phyloP scores from a whole-genome alignment of 176 grass and related monocot genomes.

The Lolium multiflorum region DNA sequence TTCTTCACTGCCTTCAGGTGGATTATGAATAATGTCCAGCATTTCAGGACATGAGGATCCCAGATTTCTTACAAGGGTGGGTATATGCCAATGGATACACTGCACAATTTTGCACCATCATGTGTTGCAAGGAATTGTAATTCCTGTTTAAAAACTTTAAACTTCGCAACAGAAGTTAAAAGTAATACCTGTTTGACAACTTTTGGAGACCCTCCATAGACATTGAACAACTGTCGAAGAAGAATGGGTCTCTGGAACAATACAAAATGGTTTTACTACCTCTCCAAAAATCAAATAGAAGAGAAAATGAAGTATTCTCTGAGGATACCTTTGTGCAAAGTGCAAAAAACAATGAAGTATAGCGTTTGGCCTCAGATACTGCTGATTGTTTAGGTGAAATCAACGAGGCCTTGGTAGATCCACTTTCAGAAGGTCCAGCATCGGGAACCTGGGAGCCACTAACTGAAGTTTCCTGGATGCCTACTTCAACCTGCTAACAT shows the following conservation, averaged over 20 bases:
- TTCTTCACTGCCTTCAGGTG: slow-evolving; percentile 94
- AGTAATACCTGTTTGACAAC: slow-evolving; percentile 87
- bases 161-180: slow-evolving; percentile 31
- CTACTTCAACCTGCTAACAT: slow-evolving; percentile 49
- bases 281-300: slow-evolving; percentile 8
- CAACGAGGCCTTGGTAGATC: slow-evolving; percentile 43
- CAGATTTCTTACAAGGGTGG: slow-evolving; percentile 76
- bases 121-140: slow-evolving; percentile 31
- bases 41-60: slow-evolving; percentile 79
- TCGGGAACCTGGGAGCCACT: slow-evolving; percentile 63
- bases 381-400: slow-evolving; percentile 51
- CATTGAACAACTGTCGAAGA: slow-evolving; percentile 76
- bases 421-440: slow-evolving; percentile 58
- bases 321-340: slow-evolving; percentile 89
- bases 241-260: slow-evolving; percentile 81
- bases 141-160: slow-evolving; percentile 32
- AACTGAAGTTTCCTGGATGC: slow-evolving; percentile 63
- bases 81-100: slow-evolving; percentile 84
- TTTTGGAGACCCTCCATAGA: slow-evolving; percentile 87
- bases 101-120: slow-evolving; percentile 56
- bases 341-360: slow-evolving; percentile 91
- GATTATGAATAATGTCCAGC: slow-evolving; percentile 87
- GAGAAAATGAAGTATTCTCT: slow-evolving; percentile 15
- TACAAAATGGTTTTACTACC: slow-evolving; percentile 41
- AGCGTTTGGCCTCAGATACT: slow-evolving; percentile 69